Percentiles rank a stretch among this genome's conserved stretches.
These are phyloP conservation scores for Simmondsia chinensis DNA, from an alignment of 148 eudicot genomes.

Conservation along the genomic window DNA sequence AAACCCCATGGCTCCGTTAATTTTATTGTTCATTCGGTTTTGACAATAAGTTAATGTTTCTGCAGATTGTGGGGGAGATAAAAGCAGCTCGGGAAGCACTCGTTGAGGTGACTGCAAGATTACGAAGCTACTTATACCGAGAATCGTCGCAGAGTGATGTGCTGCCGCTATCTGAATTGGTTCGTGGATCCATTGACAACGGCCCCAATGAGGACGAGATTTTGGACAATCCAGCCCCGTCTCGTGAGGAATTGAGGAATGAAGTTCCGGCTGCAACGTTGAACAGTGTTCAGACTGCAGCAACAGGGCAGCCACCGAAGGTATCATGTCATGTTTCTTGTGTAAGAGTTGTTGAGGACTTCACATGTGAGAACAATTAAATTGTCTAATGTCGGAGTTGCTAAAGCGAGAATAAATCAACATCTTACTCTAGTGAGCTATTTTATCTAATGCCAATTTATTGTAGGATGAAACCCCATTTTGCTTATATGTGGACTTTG, in stretches of 20 bases:
- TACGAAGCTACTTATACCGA: conserved; percentile 55
- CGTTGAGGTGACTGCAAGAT: conserved; percentile 76
- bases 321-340: conserved; percentile 16
- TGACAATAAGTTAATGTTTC: too few species aligned
- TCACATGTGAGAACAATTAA: too few species aligned
- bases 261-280: conserved; percentile 33
- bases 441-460: too few species aligned
- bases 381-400: too few species aligned
- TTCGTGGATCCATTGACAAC: conserved; percentile 32
- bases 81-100: conserved; percentile 93
- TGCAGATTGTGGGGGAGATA: conserved; percentile 92
- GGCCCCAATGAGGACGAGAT: conserved; percentile 33
- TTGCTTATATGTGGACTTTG: too few species aligned
- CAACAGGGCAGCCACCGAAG: conserved; percentile 39
- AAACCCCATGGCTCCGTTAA: too few species aligned
- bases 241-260: conserved; percentile 28
- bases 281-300: conserved; percentile 26
- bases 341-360: background rate
- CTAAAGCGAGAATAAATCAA: too few species aligned
- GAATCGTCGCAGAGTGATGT: conserved; percentile 53
- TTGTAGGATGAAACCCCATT: too few species aligned
- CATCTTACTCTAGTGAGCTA: too few species aligned
- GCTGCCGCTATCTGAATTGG: conserved; percentile 28
- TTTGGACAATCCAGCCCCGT: conserved; percentile 23
- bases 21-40: too few species aligned